A percentile compares a stretch with the other conserved stretches of the same genome.
These are phyloP conservation scores for Penicillium crustosum DNA, from an alignment of 2,329 filamentous ascomycete species.

Conservation along the genomic window DNA sequence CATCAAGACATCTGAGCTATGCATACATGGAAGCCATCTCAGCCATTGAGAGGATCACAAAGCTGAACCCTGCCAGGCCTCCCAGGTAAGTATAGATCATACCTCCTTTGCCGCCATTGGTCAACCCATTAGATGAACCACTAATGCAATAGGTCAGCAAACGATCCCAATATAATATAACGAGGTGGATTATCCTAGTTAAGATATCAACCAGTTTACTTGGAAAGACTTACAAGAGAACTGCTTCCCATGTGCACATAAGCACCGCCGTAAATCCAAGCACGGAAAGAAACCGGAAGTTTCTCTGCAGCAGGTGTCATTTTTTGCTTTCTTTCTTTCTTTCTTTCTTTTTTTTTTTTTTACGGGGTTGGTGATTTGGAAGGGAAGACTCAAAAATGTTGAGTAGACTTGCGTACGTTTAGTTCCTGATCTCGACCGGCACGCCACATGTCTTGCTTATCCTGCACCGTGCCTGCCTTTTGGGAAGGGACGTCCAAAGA, in stretches of 20 bases:
- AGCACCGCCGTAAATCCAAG: not conserved
- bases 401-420: not conserved
- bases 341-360: not conserved
- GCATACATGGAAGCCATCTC: not conserved
- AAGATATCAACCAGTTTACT: not conserved
- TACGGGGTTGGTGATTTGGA: not conserved
- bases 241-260: slow-evolving; percentile 1
- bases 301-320: not conserved
- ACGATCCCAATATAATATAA: not conserved
- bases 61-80: not conserved
- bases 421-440: not conserved
- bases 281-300: not conserved
- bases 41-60: not conserved
- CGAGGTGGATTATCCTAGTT: not conserved
- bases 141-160: not conserved
- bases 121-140: not conserved
- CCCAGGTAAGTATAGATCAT: not conserved
- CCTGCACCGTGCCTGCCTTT: not conserved
- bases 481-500: not conserved
- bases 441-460: not conserved
- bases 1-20: not conserved
- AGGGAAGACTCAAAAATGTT: not conserved
- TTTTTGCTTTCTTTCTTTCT: not conserved
- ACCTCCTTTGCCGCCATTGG: not conserved
- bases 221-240: not conserved